phyloP scores from a whole-genome alignment of 1,284 basidiomycete species.

The Moesziomyces antarcticus region DNA sequence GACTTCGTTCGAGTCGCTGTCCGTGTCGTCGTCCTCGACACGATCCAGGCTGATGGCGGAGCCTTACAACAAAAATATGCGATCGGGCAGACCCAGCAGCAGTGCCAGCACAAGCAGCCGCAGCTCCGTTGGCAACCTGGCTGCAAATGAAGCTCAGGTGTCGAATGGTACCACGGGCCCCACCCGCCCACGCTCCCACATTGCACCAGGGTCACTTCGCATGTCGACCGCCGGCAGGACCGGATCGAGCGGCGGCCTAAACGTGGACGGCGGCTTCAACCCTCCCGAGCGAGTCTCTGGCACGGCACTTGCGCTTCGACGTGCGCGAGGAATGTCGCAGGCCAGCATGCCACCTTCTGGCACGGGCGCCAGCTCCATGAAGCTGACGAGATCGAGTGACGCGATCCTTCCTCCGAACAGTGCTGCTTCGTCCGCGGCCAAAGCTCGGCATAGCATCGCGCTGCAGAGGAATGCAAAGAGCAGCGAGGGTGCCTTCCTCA shows the following conservation, averaged over 20 bases:
- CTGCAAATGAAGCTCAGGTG: conserved; percentile 7
- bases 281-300: conserved; percentile 3
- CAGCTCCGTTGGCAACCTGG: conserved; percentile 12
- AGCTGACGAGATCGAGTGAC: conserved; percentile 23
- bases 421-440: not conserved
- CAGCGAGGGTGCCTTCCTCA: conserved; percentile 3
- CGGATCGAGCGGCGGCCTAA: conserved; percentile 1
- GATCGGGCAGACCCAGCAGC: conserved; percentile 28
- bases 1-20: conserved; percentile 13
- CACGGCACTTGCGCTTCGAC: conserved; percentile 22
- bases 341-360: conserved; percentile 1
- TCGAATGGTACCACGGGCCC: conserved; percentile 13
- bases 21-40: conserved; percentile 11
- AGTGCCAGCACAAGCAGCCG: conserved; percentile 30
- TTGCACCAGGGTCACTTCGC: conserved; percentile 20
- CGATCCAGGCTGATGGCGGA: conserved; percentile 30
- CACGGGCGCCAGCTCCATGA: conserved; percentile 16
- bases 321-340: conserved; percentile 24
- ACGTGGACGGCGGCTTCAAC: not conserved
- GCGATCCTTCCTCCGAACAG: not conserved
- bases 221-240: conserved; percentile 16
- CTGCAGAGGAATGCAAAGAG: conserved; percentile 5
- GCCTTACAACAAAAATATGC: conserved; percentile 30
- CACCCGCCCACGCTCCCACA: conserved; percentile 16
- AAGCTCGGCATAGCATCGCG: conserved; percentile 5